These are phyloP conservation scores for Flaveria trinervia DNA, from an alignment of 129 eudicot species.

Conservation along the genomic window DNA sequence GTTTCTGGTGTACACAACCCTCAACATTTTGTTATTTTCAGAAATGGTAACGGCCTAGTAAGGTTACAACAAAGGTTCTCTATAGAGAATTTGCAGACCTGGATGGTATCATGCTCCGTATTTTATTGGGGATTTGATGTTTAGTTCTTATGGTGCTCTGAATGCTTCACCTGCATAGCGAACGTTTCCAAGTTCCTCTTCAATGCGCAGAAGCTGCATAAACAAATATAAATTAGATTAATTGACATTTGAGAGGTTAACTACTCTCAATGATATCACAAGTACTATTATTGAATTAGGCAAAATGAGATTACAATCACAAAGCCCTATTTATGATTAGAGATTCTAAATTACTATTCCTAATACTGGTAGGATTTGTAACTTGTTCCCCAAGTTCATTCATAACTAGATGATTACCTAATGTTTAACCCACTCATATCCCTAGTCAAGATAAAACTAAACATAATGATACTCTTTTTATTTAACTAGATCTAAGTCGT, in stretches of 20 bases:
- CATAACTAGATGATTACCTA: neutral
- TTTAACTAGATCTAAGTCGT: neutral
- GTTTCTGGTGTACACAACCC: conserved; percentile 18
- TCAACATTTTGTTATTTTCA: conserved; percentile 21
- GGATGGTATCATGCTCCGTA: conserved; percentile 14
- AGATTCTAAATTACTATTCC: neutral
- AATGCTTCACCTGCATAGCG: conserved; percentile 97
- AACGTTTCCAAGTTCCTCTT: conserved; percentile 94
- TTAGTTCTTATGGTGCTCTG: conserved; percentile 57
- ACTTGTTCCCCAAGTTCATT: neutral
- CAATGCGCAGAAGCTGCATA: conserved; percentile 89
- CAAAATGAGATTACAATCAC: neutral
- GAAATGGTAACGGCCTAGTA: conserved; percentile 31
- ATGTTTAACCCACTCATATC: neutral
- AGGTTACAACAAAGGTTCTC: conserved; percentile 30
- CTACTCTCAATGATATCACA: neutral
- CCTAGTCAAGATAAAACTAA: neutral
- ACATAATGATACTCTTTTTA: neutral
- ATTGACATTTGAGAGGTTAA: neutral
- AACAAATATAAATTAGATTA: neutral
- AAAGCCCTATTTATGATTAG: neutral
- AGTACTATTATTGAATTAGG: neutral
- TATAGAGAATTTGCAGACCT: conserved; percentile 19
- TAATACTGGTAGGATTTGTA: neutral
- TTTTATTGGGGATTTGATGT: conserved; percentile 24